phyloP scores from a whole-genome alignment of 768 basidiomycete genomes.

The Leccinum disarticulatum region DNA sequence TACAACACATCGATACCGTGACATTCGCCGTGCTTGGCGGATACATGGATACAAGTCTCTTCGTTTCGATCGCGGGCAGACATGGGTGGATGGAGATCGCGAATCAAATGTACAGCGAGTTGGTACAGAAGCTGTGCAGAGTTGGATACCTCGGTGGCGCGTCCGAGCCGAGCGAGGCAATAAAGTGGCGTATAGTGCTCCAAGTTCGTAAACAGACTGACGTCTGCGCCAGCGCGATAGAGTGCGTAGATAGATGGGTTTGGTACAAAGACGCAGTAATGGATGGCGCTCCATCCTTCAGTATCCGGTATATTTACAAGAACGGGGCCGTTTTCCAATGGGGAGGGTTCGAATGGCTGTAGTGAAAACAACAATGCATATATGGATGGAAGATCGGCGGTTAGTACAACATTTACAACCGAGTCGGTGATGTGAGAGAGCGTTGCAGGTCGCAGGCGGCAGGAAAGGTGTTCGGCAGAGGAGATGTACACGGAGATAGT shows the following conservation, averaged over 20 bases:
- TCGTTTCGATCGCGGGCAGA: constrained; percentile 62
- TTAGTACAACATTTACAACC: constrained; percentile 53
- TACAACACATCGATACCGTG: constrained; percentile 50
- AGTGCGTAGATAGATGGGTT: constrained; percentile 60
- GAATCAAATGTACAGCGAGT: constrained; percentile 66
- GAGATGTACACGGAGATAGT: constrained; percentile 29
- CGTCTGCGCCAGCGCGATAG: constrained; percentile 75
- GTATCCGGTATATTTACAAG: constrained; percentile 70
- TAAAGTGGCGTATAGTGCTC: constrained; percentile 70
- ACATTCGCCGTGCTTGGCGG: constrained; percentile 71
- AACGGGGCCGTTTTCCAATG: constrained; percentile 37
- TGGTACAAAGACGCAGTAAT: constrained; percentile 59
- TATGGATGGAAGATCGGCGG: constrained; percentile 50
- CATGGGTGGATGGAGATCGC: constrained; percentile 67
- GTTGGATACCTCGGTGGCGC: constrained; percentile 35
- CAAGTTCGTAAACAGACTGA: constrained; percentile 62
- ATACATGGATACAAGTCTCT: constrained; percentile 80
- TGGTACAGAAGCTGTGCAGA: constrained; percentile 45
- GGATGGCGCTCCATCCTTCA: constrained; percentile 72
- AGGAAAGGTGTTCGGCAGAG: constrained; percentile 29
- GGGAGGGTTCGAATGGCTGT: constrained; percentile 43
- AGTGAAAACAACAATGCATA: constrained; percentile 57
- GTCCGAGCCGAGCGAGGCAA: constrained; percentile 50
- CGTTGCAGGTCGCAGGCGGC: constrained; percentile 31
- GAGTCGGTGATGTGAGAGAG: constrained; percentile 46